phyloP scores from a whole-genome alignment of 305 asterid species.

The Plantago coronopus region DNA sequence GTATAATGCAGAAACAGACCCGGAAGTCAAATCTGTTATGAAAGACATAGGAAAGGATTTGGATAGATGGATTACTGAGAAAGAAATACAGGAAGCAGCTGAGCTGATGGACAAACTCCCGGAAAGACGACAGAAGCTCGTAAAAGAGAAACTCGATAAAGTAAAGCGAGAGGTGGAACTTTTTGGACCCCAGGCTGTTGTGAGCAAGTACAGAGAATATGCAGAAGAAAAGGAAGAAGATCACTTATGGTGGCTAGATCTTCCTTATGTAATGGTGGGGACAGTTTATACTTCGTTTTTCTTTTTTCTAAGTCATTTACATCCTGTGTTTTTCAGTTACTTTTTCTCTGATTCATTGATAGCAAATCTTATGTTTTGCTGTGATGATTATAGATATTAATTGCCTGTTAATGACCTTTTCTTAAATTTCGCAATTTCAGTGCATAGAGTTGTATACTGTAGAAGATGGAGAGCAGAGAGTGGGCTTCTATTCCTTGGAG shows the following conservation, averaged over 20 bases:
- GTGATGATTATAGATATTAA: constrained; percentile 10
- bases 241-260: constrained; percentile 96
- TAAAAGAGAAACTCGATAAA: constrained; percentile 66
- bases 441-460: constrained; percentile 79
- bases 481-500: constrained; percentile 89
- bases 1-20: constrained; percentile 76
- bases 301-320: neutral
- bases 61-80: constrained; percentile 94
- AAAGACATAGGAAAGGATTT: constrained; percentile 82
- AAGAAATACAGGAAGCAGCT: constrained; percentile 86
- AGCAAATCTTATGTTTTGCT: neutral
- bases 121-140: constrained; percentile 52
- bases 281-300: constrained; percentile 10
- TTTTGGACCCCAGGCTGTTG: constrained; percentile 92
- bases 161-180: constrained; percentile 88
- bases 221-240: constrained; percentile 80
- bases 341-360: neutral
- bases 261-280: constrained; percentile 69
- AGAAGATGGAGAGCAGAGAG: constrained; percentile 65
- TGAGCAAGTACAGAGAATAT: constrained; percentile 91
- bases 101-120: constrained; percentile 72
- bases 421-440: constrained; percentile 38
- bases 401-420: constrained; percentile 19
- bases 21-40: constrained; percentile 78
- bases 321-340: too few species aligned